Evolutionary conservation across 177 flowering plant genomes (phyloP), one percentile per base, ranked within the genome.

Genomic region (Vitis hybrid): DNA sequence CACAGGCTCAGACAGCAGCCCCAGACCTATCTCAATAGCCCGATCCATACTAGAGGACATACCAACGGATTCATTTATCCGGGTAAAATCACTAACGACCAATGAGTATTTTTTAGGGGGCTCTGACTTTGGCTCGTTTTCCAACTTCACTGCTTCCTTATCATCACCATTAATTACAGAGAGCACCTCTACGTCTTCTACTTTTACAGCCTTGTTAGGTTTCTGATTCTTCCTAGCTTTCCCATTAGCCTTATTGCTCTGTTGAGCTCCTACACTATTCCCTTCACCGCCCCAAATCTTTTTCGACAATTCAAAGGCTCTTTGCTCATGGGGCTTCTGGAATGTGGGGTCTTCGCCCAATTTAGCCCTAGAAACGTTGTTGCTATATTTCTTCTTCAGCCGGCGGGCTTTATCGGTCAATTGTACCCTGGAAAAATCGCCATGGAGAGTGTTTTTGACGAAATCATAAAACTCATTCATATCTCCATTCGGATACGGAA

Each of bases 211-310:
- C 59, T 51, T 62, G 7, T 6, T 17, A 23, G 6, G 66, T 32
- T 69, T 75, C 23, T 32, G 58, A 19, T 2, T 59, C 61, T 59
- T 69, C 60, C 13, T 55, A 6, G 72, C 13, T 26, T 71, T 75
- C n/a, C 72, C 79, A 68, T 50, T 65, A 8, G 50, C 3, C 70
- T 60, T 64, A 2, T 58, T 45, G 23, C 15, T 62, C 56, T 30
- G 17, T 5, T 45, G 67, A 12, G 7, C 14, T 1, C 23, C 70
- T 0, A 11, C 72, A 72, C 26, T 51, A 17, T 6, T 23, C 18
- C 23, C 78, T 6, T 62, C 80, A 11, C 49, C 12, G 0, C 85
- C 83, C 90, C 90, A 87, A 3, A 85, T 67, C 70, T 74, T 76
- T 65, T 80, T 85, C 0, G 87, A 83, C 70, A 87, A 58, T 5